Conservation (phyloP, 2,329 filamentous ascomycete genomes). For the Keithomyces neogunnii region DNA sequence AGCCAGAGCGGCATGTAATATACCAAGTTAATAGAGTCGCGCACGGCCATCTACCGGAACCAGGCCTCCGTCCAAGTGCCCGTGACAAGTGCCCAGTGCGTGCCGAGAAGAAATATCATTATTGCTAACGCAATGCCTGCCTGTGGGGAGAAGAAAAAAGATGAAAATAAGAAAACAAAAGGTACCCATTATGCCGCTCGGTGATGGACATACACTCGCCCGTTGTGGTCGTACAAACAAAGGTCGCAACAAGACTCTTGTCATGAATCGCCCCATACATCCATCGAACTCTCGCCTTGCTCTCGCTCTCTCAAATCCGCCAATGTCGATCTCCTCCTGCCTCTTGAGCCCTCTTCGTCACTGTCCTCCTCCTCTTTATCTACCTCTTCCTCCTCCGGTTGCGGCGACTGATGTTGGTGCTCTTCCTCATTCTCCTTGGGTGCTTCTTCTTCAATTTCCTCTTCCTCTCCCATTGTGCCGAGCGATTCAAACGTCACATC, state of each 20-base stretch:
- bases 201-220: neutral
- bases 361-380: neutral
- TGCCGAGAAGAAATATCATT: no score
- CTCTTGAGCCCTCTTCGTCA: constrained; percentile 11
- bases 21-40: neutral
- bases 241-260: neutral
- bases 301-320: neutral
- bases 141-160: no score
- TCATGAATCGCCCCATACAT: constrained; percentile 1
- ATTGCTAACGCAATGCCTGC: no score
- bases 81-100: no score
- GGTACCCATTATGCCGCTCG: no score
- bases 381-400: constrained; percentile 5
- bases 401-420: neutral
- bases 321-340: neutral
- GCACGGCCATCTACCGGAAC: no score
- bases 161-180: no score
- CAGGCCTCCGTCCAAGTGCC: no score
- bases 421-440: constrained; percentile 4
- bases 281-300: neutral
- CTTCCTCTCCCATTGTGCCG: constrained; percentile 15
- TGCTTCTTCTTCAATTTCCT: constrained; percentile 3
- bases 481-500: constrained; percentile 33
- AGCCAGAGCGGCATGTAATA: no score
- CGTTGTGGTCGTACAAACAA: neutral